phyloP scores from a whole-genome alignment of 305 asterid species.

The Ajuga reptans region DNA sequence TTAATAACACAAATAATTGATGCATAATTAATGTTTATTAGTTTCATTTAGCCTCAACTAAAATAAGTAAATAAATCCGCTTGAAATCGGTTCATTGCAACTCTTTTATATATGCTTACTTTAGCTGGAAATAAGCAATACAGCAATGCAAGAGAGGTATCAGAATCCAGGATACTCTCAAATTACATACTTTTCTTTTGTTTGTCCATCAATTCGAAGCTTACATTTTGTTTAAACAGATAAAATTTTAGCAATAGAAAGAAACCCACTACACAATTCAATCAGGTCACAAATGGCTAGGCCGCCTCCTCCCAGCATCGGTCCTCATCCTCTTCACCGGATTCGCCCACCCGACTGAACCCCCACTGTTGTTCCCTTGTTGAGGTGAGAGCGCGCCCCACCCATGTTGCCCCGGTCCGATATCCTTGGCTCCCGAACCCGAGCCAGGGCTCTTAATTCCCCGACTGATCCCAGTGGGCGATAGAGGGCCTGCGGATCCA shows the following conservation, averaged over 20 bases:
- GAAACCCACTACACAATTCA: constrained; percentile 13
- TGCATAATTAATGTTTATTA: too few species aligned
- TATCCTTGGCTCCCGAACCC: constrained; percentile 36
- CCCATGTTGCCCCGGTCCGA: constrained; percentile 46
- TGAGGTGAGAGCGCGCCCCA: constrained; percentile 59
- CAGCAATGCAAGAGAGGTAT: neutral
- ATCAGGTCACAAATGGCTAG: constrained; percentile 56
- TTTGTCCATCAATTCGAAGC: neutral
- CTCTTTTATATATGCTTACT: too few species aligned
- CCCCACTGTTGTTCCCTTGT: constrained; percentile 41
- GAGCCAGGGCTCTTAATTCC: constrained; percentile 52
- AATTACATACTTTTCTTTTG: constrained; percentile 17
- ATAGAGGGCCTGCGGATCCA: constrained; percentile 53
- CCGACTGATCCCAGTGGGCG: constrained; percentile 57
- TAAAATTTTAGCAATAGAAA: constrained; percentile 1
- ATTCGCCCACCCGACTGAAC: constrained; percentile 85
- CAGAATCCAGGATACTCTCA: constrained; percentile 17
- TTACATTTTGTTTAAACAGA: constrained; percentile 4
- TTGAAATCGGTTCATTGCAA: too few species aligned
- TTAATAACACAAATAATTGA: too few species aligned
- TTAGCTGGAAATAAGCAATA: neutral
- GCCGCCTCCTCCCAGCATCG: constrained; percentile 80
- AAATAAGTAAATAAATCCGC: too few species aligned
- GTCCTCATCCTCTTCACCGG: constrained; percentile 91
- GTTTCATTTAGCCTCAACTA: too few species aligned